Percentiles rank a stretch among this genome's conserved stretches.
phyloP scores from a whole-genome alignment of 1,284 basidiomycete genomes.

The Gomphus bonarii region DNA sequence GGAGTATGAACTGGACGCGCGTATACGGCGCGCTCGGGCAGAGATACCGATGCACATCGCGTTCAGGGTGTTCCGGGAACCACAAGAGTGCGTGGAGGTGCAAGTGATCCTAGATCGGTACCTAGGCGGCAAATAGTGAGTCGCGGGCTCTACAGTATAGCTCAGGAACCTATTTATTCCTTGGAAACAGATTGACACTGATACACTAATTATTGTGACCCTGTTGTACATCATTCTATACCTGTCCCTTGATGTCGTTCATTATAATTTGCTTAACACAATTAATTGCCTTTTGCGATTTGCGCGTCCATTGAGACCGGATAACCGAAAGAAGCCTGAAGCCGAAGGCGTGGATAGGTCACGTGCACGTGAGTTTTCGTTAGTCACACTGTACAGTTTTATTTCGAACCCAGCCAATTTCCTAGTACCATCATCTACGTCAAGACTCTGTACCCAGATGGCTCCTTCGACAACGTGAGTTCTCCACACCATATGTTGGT shows the following conservation, averaged over 20 bases:
- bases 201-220: no score
- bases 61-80: conserved; percentile 54
- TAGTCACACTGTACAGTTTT: conserved; percentile 8
- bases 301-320: no score
- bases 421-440: conserved; percentile 19
- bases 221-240: background rate
- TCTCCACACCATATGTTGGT: background rate
- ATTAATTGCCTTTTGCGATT: no score
- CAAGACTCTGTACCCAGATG: conserved; percentile 46
- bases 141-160: no score
- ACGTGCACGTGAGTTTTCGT: no score
- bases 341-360: no score
- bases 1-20: conserved; percentile 43
- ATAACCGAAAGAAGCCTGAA: no score
- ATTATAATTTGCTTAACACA: no score
- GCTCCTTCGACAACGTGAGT: conserved; percentile 62
- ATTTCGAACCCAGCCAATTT: conserved; percentile 9
- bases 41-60: conserved; percentile 43
- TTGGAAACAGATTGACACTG: background rate
- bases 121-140: background rate
- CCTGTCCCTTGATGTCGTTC: background rate
- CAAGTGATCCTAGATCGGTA: conserved; percentile 1
- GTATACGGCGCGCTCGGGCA: conserved; percentile 49
- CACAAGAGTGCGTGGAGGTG: conserved; percentile 55
- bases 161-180: background rate